Evolutionary conservation across 306 rosid species (phyloP), one percentile per base, ranked within the genome.

Genomic region (Gynostemma pentaphyllum): DNA sequence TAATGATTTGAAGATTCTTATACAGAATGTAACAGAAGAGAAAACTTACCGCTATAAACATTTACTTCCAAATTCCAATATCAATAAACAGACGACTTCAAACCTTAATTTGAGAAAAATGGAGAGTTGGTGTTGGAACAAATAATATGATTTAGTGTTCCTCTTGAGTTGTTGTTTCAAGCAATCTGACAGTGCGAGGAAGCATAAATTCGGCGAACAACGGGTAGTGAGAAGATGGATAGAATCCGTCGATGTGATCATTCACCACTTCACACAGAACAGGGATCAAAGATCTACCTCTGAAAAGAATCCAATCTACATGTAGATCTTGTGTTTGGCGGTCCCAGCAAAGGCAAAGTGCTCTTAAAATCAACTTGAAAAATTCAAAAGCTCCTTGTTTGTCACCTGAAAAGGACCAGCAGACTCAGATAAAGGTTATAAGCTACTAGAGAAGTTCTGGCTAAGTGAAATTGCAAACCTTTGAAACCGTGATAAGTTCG

Each of bases 331-430:
- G 99, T 1, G 99, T 94, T 72, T 94, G 99, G 28, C 99, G 85
- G 82, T 94, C 99, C 99, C 99, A 94, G 81, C 99, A 94, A 68
- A 88, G 95, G 75, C 95, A 94, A 4, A 94, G 94, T 12, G 99
- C 99, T 85, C 97, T 74, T 44, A 86, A 82, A 45, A 94, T 85
- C 80, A 94, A 71, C 80, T 94, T 94, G 45, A 88, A 70, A 72
- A 75, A 94, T 76, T 94, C 99, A 11, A 85, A 83, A 36, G 95
- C 76, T 81, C 99, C 99, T 57, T 94, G 99, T 70, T 94, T 94
- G 89, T 84, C 77, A 70, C 99, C 99, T 94, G 75, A 74, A 7
- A 71, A 48, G 55, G 49, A 37, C 26, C 36, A 4, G 22, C 14
- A 0, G 66, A 40, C 49, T 61, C 15, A 11, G 36, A 29, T 2